Percentiles rank a stretch among this genome's conserved stretches.
Evolutionary conservation across 1,139 yeast genomes (phyloP).

Genomic region (Diutina pseudorugosa): DNA sequence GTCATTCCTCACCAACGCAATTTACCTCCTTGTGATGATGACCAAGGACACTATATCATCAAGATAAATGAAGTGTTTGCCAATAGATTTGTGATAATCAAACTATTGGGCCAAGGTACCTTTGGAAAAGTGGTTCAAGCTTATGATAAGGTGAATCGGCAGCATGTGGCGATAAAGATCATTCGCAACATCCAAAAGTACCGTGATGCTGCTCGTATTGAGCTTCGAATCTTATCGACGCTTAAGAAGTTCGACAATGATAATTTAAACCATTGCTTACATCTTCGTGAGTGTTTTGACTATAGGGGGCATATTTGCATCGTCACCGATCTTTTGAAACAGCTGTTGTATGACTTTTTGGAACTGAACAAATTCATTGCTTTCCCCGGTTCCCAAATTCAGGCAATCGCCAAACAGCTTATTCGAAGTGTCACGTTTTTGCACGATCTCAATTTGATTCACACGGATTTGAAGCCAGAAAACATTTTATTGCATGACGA

Average conservation of each 20-base stretch:
- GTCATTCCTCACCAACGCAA: conserved; percentile 27
- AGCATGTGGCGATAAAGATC: conserved; percentile 81
- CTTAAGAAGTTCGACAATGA: conserved; percentile 62
- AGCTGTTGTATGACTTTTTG: conserved; percentile 82
- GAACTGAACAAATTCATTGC: conserved; percentile 61
- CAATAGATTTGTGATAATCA: conserved; percentile 50
- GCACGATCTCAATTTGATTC: conserved; percentile 82
- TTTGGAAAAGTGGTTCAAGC: conserved; percentile 91
- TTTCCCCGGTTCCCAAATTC: conserved; percentile 79
- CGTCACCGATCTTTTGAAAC: conserved; percentile 78
- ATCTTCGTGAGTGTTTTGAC: conserved; percentile 82
- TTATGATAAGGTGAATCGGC: conserved; percentile 41
- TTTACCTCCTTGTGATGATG: conserved; percentile 49
- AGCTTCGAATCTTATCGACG: conserved; percentile 67
- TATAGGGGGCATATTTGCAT: conserved; percentile 88
- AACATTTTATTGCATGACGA: conserved; percentile 70
- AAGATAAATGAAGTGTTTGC: conserved; percentile 50
- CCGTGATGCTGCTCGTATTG: conserved; percentile 79
- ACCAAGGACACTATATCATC: conserved; percentile 75
- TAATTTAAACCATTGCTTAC: conserved; percentile 63
- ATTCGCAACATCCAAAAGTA: conserved; percentile 72
- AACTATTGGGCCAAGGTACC: conserved; percentile 89
- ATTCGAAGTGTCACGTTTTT: conserved; percentile 77
- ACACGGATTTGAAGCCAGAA: conserved; percentile 94
- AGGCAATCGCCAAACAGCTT: conserved; percentile 77